Percentiles rank a stretch among this genome's conserved stretches.
Evolutionary conservation across 768 basidiomycete genomes (phyloP).

Genomic region (Pisolithus orientalis): DNA sequence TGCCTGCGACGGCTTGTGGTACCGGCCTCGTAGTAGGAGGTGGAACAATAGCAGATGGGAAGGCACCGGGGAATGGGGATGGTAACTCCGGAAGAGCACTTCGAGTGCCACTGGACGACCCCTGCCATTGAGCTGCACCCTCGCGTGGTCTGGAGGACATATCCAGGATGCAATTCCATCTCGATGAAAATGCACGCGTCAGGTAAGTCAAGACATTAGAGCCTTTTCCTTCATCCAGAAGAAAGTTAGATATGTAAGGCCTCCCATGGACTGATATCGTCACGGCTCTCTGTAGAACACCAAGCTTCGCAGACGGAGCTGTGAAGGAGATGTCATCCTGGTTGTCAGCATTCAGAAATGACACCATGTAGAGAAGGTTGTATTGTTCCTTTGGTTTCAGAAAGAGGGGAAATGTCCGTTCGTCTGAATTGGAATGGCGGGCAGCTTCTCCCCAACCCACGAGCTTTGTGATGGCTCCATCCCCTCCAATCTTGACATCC

Average conservation of each 20-base stretch:
- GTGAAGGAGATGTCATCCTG: conserved; percentile 32
- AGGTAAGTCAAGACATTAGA: conserved; percentile 40
- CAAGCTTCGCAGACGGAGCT: conserved; percentile 25
- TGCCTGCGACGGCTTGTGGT: conserved; percentile 46
- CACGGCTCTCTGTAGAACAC: conserved; percentile 59
- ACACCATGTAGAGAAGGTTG: conserved; percentile 87
- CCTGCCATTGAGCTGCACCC: conserved; percentile 13
- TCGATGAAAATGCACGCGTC: conserved; percentile 70
- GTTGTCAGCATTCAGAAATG: conserved; percentile 63
- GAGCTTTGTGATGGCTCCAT: conserved; percentile 45
- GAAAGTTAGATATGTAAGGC: conserved; percentile 42
- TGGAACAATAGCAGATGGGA: conserved; percentile 22
- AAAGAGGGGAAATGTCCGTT: conserved; percentile 59
- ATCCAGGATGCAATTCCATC: conserved; percentile 89
- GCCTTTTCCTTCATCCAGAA: conserved; percentile 8
- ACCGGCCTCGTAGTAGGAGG: conserved; percentile 11
- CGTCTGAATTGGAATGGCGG: conserved; percentile 28
- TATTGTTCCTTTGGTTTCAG: conserved; percentile 75
- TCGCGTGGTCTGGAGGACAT: conserved; percentile 38
- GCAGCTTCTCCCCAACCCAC: conserved; percentile 43
- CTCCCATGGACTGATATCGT: conserved; percentile 74
- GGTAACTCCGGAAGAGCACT: conserved; percentile 67
- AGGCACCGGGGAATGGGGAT: conserved; percentile 63
- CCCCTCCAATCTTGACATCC: conserved; percentile 69
- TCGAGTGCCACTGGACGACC: conserved; percentile 11